Evolutionary conservation across 2,329 filamentous ascomycete species (phyloP), one percentile per base, ranked within the genome.

Genomic region (Dichotomopilus funicola): DNA sequence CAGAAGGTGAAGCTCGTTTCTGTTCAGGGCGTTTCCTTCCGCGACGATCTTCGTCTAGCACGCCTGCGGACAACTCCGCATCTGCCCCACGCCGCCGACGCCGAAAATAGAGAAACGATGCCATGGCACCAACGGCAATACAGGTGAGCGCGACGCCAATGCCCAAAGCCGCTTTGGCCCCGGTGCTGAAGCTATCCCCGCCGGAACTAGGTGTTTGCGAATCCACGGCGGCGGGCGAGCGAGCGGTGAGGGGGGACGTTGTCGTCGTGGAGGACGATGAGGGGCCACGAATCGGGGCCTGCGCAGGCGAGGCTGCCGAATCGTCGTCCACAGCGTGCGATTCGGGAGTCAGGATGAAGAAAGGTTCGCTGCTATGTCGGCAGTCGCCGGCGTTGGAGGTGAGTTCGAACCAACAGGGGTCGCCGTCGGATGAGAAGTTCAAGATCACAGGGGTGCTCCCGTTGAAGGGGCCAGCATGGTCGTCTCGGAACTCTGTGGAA

Each of bases 341-440:
- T 11, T 44, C 51, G 35, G 60, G 48, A 5, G 51, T 46, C 4
- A 67, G 12, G 40, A 49, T 5, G 45, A 27, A 27, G 19, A 67
- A 66, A 2, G 41, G 42, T 1, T 49, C 49, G 43, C 62, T 64
- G 48, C 49, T 47, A 44, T 47, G 59, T 50, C 58, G 57, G 51
- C 64, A 66, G 33, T 57, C 59, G 35, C 56, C 48, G 6, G 57
- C 36, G 40, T 51, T 45, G 38, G 54, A 55, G 13, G 40, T 38
- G 48, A 65, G 61, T 11, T 62, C 54, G 54, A 67, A 63, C 63
- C 63, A 67, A 55, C 65, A 66, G 13, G 61, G 61, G 12, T 59
- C 59, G 49, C 56, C 42, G 51, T 58, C 44, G 9, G 63, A 63
- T 5, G 38, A 43, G 50, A 66, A 63, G 51, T 57, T 59, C 34